Conservation (phyloP, 768 basidiomycete genomes). For the Piloderma croceum region DNA sequence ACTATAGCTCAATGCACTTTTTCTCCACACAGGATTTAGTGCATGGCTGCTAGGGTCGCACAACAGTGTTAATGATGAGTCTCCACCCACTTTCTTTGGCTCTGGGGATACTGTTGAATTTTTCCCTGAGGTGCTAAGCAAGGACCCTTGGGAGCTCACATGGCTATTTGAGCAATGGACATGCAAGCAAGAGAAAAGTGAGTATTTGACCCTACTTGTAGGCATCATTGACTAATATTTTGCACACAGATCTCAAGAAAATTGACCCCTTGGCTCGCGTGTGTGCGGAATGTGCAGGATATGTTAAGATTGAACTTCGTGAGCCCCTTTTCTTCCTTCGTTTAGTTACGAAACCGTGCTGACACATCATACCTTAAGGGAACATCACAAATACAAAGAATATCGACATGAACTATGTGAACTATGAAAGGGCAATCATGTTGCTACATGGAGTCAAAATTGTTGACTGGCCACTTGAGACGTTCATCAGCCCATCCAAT, state of each 20-base stretch:
- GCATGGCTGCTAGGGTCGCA: no score
- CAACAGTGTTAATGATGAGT: no score
- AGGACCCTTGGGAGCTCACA: not conserved
- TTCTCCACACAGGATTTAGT: no score
- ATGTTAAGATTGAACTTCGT: slow-evolving; percentile 9
- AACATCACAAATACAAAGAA: not conserved
- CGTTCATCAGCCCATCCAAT: no score
- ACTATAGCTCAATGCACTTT: no score
- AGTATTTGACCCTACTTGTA: not conserved
- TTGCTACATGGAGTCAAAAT: slow-evolving; percentile 8
- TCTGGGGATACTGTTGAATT: slow-evolving; percentile 1
- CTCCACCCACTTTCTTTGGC: not conserved
- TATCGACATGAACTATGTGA: slow-evolving; percentile 11
- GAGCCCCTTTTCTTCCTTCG: no score
- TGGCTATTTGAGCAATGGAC: slow-evolving; percentile 10
- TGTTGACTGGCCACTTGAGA: slow-evolving; percentile 17
- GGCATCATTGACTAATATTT: not conserved
- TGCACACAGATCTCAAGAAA: not conserved
- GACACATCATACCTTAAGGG: slow-evolving; percentile 5
- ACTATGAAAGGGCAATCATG: slow-evolving; percentile 11
- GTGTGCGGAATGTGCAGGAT: not conserved
- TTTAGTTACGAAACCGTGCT: no score
- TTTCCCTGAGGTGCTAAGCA: slow-evolving; percentile 1
- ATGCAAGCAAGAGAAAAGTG: slow-evolving; percentile 6
- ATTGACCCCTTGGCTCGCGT: not conserved